Evolutionary conservation across 148 eudicot genomes (phyloP), one percentile per base, ranked within the genome.

Genomic region (Cornus suecica): DNA sequence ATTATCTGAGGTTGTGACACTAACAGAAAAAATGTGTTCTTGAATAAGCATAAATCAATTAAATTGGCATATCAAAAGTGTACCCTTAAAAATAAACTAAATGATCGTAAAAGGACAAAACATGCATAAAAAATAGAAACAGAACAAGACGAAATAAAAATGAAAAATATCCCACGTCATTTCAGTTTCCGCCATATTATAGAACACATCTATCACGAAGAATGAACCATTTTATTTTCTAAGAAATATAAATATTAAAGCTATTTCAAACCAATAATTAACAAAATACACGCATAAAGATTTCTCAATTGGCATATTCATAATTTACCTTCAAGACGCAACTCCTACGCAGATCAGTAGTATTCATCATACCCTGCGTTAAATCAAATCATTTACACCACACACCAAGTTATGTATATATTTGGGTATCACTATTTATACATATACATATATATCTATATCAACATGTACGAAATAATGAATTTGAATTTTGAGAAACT

Each of bases 281-380:
- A 48, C 54, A 11, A 48, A 48, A 58, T 20, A 24, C 20, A 58
- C 58, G 32, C n/a, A 42, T 18, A 60, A 32, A 30, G 65, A 34
- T 32, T 29, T 27, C 54, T 29, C 7, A 66, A 69, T 16, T 0
- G 41, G 51, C 63, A 62, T 25, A 64, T 10, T 61, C 27, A 26
- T 8, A 51, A 54, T 22, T 70, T 80, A 87, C 90, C 90, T 85
- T 83, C 48, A 85, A 20, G 20, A 63, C 64, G 65, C 74, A 20
- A 77, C 6, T 15, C 5, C 56, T 78, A 41, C 77, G 82, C 66
- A 54, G 79, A 79, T 63, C 85, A 71, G 31, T 22, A 10, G 74
- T 42, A 72, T 70, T 85, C 69, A 32, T 76, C 70, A 77, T 42
- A 28, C 84, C 77, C 86, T 87, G 79, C 70, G 77, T 58, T 42